Base-by-base conservation (phyloP, 768 basidiomycete genomes). In the Boletales sp. region DNA sequence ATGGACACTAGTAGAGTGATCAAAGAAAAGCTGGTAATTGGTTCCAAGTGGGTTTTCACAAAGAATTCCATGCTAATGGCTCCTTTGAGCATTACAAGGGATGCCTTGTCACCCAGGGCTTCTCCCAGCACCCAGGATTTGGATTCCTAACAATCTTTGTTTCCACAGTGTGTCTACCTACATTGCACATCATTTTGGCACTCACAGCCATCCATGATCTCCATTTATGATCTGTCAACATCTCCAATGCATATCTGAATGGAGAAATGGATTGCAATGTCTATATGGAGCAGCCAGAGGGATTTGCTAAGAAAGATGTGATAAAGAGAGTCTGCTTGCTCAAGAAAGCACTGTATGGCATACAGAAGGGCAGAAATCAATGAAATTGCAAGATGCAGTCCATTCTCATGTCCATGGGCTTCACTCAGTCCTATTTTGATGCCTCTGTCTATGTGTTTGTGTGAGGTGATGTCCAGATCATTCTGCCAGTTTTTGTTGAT, bases 81-180 rank as follows among this genome's bases (percentile, higher is more conserved):
- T 53, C 54, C 0, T 66, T 75, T 36, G 50, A 55, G 19, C 55
- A 64, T 4, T 70, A 70, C 63, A 74, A 76, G 58, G 72, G 57
- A 6, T 48, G 67, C 10, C 59, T 75, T 9, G 71, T 74, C 10
- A 69, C 72, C 2, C 62, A 66, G 44, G 69, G 73, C 66, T 52
- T 44, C 58, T 21, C 29, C 17, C 54, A 74, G 56, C 42, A 47
- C 11, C 60, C 59, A n/a, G 69, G 72, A 5, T 47, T 67, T 30
- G 68, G 74, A 39, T 74, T 60, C 56, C 48, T 58, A 5, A 59
- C 69, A 38, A 69, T 70, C 0, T 72, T 61, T 45, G 59, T 71
- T 2, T 62, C 69, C 8, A 52, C 58, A 37, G 47, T 60, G 34
- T 47, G 59, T 36, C 41, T 58, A 35, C 49, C 59, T 24, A 47